Base-by-base conservation (phyloP, 352 stramenopile genomes). In the Phytophthora sp. region DNA sequence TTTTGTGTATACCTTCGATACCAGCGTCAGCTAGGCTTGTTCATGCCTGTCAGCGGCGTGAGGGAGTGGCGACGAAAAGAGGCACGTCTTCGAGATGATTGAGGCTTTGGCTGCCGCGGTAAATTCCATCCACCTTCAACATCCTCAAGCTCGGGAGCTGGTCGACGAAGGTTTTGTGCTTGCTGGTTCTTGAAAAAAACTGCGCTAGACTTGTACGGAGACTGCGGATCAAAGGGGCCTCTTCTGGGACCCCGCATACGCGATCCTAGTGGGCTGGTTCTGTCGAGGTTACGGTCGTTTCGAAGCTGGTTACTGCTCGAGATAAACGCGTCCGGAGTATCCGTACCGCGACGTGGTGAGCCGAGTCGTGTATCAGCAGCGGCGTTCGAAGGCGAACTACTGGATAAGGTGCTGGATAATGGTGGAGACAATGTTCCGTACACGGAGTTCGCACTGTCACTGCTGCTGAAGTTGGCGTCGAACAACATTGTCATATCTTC, bases 161-260 rank as follows among this genome's bases (percentile, higher is more conserved):
- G 61, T 38, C 62, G 61, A 46, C 56, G 67, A 18, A 71, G 29
- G 18, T 63, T 59, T 15, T 55, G 58, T 13, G 53, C 21, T n/a
- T 41, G 57, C 4, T 23, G 53, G 27, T 47, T 66, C 36, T 71
- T 68, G 18, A 67, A 53, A n/a, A n/a, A n/a, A 3, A 55, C 50
- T 26, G 66, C 66, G 16, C 55, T 58, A 26, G 61, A 71, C 33
- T 71, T 71, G 50, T 71, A 71, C 15, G 67, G 62, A 20, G 67
- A 74, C n/a, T 53, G 49, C 13, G 56, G 55, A 26, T 68, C 62
- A n/a, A 71, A 74, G 2, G 64, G 62, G 7, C 44, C 61, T n/a
- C 57, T 55, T 56, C 56, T 54, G 0, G 61, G 67, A 29, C 61
- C 70, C 44, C 49, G 62, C 2, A 71, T 50, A 21, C 60, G 61